These are phyloP conservation scores for Nidularia pulvinata DNA, from an alignment of 768 basidiomycete species.

Conservation along the genomic window DNA sequence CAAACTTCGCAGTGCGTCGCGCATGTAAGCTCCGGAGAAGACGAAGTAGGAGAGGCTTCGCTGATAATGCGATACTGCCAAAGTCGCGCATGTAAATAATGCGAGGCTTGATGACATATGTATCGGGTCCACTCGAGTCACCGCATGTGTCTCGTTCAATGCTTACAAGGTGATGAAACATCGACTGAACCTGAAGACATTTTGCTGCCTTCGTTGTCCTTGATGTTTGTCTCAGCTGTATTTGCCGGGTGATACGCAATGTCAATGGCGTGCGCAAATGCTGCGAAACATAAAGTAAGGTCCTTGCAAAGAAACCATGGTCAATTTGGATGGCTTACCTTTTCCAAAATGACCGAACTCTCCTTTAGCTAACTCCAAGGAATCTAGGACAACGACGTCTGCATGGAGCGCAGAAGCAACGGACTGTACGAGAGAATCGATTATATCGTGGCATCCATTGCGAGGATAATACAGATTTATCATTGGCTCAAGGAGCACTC, in stretches of 20 bases:
- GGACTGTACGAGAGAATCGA: conserved; percentile 7
- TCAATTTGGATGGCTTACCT: background rate
- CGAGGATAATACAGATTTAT: conserved; percentile 1
- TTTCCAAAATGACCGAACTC: background rate
- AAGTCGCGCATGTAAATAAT: conserved; percentile 7
- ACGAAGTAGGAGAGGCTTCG: conserved; percentile 3
- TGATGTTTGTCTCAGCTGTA: too few relatives aligned
- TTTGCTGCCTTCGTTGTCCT: too few relatives aligned
- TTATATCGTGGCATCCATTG: conserved; percentile 3
- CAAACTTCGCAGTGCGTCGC: background rate
- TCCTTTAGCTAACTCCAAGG: conserved; percentile 9
- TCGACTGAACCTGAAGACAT: too few relatives aligned
- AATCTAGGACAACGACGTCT: conserved; percentile 11
- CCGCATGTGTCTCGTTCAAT: too few relatives aligned
- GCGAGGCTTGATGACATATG: background rate
- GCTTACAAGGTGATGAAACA: too few relatives aligned
- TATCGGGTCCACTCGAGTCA: background rate
- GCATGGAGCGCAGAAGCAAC: conserved; percentile 4
- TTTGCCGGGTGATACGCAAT: too few relatives aligned
- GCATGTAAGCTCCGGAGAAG: conserved; percentile 3
- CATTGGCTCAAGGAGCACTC: background rate
- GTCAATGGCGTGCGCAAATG: too few relatives aligned
- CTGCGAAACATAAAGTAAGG: too few relatives aligned
- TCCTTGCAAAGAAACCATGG: too few relatives aligned
- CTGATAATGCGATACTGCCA: conserved; percentile 1